Percentiles rank a stretch among this genome's conserved stretches.
phyloP scores from a whole-genome alignment of 2,329 filamentous ascomycete species.

The Neofusicoccum parvum region DNA sequence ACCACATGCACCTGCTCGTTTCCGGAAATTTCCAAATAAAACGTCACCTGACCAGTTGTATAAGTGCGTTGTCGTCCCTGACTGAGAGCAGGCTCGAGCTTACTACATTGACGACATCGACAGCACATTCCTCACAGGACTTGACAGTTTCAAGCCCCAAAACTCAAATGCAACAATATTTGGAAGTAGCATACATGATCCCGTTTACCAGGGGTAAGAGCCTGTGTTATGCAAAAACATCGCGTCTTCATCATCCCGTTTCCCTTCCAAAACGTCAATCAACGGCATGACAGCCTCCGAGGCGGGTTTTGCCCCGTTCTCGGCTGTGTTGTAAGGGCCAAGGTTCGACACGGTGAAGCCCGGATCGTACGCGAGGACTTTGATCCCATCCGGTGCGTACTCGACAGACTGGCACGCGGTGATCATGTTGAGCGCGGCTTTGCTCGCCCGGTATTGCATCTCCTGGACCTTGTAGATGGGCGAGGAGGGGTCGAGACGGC shows the following conservation, averaged over 20 bases:
- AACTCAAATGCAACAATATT: no score
- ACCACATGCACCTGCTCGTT: no score
- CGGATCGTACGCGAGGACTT: constrained; percentile 43
- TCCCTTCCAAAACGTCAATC: constrained; percentile 41
- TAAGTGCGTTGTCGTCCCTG: no score
- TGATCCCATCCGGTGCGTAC: constrained; percentile 32
- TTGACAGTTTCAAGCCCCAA: no score
- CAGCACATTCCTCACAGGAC: no score
- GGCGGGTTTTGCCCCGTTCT: constrained; percentile 40
- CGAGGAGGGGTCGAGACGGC: constrained; percentile 30
- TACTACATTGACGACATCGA: no score
- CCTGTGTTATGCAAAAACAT: constrained; percentile 37
- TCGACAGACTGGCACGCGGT: constrained; percentile 33
- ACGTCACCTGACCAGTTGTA: no score
- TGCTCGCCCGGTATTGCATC: constrained; percentile 26
- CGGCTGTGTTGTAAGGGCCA: constrained; percentile 34
- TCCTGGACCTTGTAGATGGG: constrained; percentile 14
- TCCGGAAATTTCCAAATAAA: no score
- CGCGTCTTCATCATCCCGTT: constrained; percentile 36
- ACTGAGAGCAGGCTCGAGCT: no score
- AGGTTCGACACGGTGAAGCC: constrained; percentile 43
- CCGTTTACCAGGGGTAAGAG: constrained; percentile 34
- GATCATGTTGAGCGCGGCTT: constrained; percentile 45
- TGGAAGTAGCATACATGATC: no score
- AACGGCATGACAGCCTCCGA: constrained; percentile 37